Evolutionary conservation across 1,139 yeast genomes (phyloP), one percentile per base, ranked within the genome.

Genomic region (Yarrowia galli): DNA sequence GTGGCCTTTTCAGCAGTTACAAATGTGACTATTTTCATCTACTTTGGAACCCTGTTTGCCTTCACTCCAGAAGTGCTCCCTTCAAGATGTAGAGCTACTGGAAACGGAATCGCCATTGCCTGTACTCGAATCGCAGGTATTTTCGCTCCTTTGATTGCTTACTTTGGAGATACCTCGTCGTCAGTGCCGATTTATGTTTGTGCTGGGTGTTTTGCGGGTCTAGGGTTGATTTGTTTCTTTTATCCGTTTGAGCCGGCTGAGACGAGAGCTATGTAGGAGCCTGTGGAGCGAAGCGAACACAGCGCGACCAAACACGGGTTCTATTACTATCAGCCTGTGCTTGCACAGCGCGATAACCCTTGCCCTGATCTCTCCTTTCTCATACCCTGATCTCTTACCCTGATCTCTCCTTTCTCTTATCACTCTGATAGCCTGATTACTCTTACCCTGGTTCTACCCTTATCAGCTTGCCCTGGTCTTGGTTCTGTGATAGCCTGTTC

Each of bases 21-120:
- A 22, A 84, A 81, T 73, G 79, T 85, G 68, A 79, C 83, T 68
- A 76, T 84, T 70, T 83, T 85, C 74, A 79, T 85, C 67, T 85
- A 85, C 76, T 85, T 84, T 72, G 87, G 86, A 0, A 82, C 82
- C 64, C 77, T 86, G 56, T 85, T 84, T 72, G 88, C 88, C 1
- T 85, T 83, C 71, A 83, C 88, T 0, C 88, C 89, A 0, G 89
- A 86, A 74, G 85, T 84, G 48, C 80, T 86, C 75, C 89, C 89
- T 0, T 79, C 87, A 1, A 75, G 78, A 23, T 84, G 85, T 20
- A 77, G 89, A 72, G 85, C 85, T 7, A 85, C 89, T 0, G 89
- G 88, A 15, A 80, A 82, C 70, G 86, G 86, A 15, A 72, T 85
- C 46, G 81, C 85, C n/a, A 77, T 84, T 64, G 80, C 84, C 2